These are phyloP conservation scores for Parastagonospora nodorum DNA, from an alignment of 2,329 filamentous ascomycete species.

Conservation along the genomic window DNA sequence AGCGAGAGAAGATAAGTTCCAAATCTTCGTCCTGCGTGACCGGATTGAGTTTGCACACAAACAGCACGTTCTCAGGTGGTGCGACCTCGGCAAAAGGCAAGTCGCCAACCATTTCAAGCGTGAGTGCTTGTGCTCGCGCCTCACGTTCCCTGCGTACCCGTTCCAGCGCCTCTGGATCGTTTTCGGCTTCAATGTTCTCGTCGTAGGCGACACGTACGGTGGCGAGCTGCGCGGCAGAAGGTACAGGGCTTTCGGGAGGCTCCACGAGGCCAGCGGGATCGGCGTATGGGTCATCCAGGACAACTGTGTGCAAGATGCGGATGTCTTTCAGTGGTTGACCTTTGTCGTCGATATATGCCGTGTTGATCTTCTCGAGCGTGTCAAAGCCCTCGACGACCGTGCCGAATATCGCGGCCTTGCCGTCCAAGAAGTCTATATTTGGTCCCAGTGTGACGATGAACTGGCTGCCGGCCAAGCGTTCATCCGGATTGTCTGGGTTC, in stretches of 20 bases:
- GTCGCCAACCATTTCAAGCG: slow-evolving; percentile 96
- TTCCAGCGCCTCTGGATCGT: slow-evolving; percentile 81
- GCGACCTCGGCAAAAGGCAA: slow-evolving; percentile 97
- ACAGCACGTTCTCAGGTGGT: slow-evolving; percentile 94
- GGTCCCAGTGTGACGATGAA: slow-evolving; percentile 93
- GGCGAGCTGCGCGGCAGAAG: slow-evolving; percentile 82
- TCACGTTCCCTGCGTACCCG: slow-evolving; percentile 83
- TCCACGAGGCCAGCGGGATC: slow-evolving; percentile 79
- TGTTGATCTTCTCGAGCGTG: slow-evolving; percentile 89
- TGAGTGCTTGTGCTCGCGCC: slow-evolving; percentile 90
- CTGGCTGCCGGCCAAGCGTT: slow-evolving; percentile 83
- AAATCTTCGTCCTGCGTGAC: slow-evolving; percentile 94
- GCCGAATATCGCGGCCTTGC: slow-evolving; percentile 92
- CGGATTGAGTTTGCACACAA: slow-evolving; percentile 98
- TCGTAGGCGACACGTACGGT: slow-evolving; percentile 93
- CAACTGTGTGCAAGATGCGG: slow-evolving; percentile 86
- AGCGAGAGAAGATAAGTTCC: slow-evolving; percentile 94
- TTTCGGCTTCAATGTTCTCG: slow-evolving; percentile 76
- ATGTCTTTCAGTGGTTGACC: slow-evolving; percentile 93
- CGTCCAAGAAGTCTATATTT: slow-evolving; percentile 86
- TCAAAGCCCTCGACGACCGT: slow-evolving; percentile 97
- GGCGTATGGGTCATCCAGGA: slow-evolving; percentile 89
- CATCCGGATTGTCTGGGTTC: slow-evolving; percentile 75
- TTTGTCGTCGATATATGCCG: slow-evolving; percentile 81
- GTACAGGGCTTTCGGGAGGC: slow-evolving; percentile 78